Conservation (phyloP, 1,284 basidiomycete species). For the Ceraceosorus bombacis region DNA sequence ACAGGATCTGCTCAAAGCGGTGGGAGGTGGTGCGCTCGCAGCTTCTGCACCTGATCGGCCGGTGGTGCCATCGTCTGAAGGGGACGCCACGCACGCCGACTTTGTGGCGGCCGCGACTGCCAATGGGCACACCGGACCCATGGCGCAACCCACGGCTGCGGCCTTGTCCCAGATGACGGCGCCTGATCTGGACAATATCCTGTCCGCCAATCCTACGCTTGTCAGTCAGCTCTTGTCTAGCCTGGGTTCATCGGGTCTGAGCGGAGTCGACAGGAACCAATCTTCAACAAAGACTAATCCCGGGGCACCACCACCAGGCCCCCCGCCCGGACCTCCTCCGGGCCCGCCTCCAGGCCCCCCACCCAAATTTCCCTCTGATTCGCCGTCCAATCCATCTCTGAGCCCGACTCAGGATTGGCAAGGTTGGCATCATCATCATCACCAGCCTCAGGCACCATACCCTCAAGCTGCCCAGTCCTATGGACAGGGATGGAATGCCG, state of each 20-base stretch:
- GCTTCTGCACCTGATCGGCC: background rate
- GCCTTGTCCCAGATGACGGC: conserved; percentile 4
- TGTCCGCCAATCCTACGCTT: conserved; percentile 6
- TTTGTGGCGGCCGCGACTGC: background rate
- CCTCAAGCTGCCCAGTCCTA: too few relatives aligned
- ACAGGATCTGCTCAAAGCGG: conserved; percentile 19
- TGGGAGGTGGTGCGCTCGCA: conserved; percentile 10
- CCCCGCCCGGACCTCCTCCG: conserved; percentile 7
- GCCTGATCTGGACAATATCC: conserved; percentile 6
- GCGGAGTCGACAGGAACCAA: background rate
- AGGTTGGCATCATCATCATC: too few relatives aligned
- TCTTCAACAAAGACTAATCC: too few relatives aligned
- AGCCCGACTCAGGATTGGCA: too few relatives aligned
- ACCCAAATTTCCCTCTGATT: background rate
- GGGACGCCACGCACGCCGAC: conserved; percentile 1
- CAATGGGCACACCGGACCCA: background rate
- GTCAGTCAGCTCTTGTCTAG: conserved; percentile 7
- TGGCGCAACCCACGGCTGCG: background rate
- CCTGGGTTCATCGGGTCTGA: background rate
- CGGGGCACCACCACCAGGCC: background rate
- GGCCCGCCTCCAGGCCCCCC: conserved; percentile 10
- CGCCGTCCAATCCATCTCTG: too few relatives aligned
- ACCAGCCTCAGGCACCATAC: too few relatives aligned
- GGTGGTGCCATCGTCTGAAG: background rate
- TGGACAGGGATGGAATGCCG: too few relatives aligned